Base-by-base conservation (phyloP, 2,329 filamentous ascomycete genomes). In the Zymoseptoria pseudotritici region DNA sequence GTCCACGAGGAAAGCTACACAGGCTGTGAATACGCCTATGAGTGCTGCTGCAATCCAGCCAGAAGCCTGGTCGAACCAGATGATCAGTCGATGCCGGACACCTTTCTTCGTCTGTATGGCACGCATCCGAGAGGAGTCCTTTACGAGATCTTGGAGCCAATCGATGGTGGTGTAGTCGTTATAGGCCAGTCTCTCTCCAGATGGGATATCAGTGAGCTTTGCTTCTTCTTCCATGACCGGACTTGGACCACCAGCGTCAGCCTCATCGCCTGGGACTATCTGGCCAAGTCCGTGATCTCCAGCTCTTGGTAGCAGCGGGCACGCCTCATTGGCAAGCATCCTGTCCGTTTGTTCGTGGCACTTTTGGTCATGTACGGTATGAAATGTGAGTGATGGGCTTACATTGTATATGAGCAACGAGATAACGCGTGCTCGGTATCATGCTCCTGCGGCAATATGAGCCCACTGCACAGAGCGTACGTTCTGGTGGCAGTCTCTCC, bases 161-260 rank as follows among this genome's bases (percentile, higher is more conserved):
- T 86, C 83, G 59, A 85, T 85, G 1, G 82, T 84, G 7, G 80
- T 82, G 64, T 86, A 86, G 63, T 85, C 80, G 66, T 83, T 84
- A 67, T 86, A 86, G 0, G 82, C 79, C 20, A 85, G 69, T 56
- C 82, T 73, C 67, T 85, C 83, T 50, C 82, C 82, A 10, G 82
- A 73, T 1, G 79, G 73, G 22, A 76, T 79, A 3, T 72, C 71
- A 6, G 67, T 73, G 58, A 83, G 70, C 19, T 76, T 75, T 60
- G 76, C 77, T 63, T 83, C 80, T 53, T 81, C 78, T 58, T 80
- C 80, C 13, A 75, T 77, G 26, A 80, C 65, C 54, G 75, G 70
- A 21, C 77, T 78, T 8, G 67, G 68, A 21, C 77, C 68, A 20
- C 78, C 69, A 10, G 79, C 80, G 36, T 75, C 70, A 42, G 74